Conservation (phyloP, 495 filamentous ascomycete genomes). For the Amniculicola lignicola region DNA sequence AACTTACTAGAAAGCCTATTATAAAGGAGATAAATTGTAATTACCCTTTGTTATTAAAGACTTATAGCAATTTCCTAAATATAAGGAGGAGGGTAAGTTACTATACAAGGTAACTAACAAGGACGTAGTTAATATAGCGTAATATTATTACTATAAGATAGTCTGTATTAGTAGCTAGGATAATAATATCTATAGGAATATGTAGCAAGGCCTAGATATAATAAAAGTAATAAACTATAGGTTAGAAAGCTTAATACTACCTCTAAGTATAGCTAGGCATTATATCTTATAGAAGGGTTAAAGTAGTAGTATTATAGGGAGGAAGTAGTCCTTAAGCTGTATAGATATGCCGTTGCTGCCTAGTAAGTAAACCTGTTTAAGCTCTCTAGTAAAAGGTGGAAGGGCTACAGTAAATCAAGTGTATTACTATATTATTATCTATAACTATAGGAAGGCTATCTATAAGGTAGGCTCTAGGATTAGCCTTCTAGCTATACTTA, state of each 20-base stretch:
- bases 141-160: slow-evolving; percentile 49
- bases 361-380: slow-evolving; percentile 40
- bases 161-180: slow-evolving; percentile 36
- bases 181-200: slow-evolving; percentile 42
- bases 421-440: slow-evolving; percentile 43
- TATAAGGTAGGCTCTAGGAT: slow-evolving; percentile 41
- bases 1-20: slow-evolving; percentile 48
- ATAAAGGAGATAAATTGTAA: slow-evolving; percentile 38
- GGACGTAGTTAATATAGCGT: slow-evolving; percentile 43
- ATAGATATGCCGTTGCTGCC: slow-evolving; percentile 35
- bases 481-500: slow-evolving; percentile 40
- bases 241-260: slow-evolving; percentile 26
- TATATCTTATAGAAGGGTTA: slow-evolving; percentile 29
- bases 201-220: slow-evolving; percentile 41
- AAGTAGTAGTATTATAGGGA: slow-evolving; percentile 20
- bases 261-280: slow-evolving; percentile 9
- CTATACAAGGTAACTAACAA: slow-evolving; percentile 41
- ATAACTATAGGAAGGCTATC: no score
- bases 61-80: slow-evolving; percentile 48
- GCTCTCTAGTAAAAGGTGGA: slow-evolving; percentile 35
- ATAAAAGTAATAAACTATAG: slow-evolving; percentile 40
- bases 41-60: slow-evolving; percentile 48
- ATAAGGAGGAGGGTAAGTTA: slow-evolving; percentile 47
- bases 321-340: slow-evolving; percentile 40
- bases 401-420: slow-evolving; percentile 39